Conservation (phyloP, 106 monocot species). For the Dendrobium huoshanense region DNA sequence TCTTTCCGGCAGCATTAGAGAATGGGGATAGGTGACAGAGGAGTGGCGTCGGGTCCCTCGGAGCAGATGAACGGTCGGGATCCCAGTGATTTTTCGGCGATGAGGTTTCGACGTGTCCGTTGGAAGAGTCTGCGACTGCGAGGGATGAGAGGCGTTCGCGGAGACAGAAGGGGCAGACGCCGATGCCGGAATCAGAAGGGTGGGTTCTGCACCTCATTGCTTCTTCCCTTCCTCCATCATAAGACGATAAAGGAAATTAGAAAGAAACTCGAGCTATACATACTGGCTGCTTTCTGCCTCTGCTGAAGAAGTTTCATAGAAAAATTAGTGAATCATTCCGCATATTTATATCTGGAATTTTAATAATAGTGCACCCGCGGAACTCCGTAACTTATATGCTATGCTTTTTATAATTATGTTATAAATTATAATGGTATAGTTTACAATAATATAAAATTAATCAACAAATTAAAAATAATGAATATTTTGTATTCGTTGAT, state of each 20-base stretch:
- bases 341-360: not conserved
- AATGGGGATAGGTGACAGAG: not conserved
- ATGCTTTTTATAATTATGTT: no score
- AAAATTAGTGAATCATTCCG: not conserved
- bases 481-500: no score
- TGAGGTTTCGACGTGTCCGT: not conserved
- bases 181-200: constrained; percentile 34
- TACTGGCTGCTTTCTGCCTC: not conserved
- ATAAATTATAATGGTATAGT: no score
- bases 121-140: constrained; percentile 21
- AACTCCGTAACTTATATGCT: not conserved
- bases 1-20: not conserved
- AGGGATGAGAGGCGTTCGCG: constrained; percentile 64
- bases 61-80: not conserved
- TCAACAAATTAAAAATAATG: no score
- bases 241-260: not conserved
- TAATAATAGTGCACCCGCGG: not conserved
- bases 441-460: no score
- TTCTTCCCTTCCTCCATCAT: not conserved
- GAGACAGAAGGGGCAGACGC: constrained; percentile 89
- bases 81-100: not conserved
- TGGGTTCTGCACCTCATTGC: constrained; percentile 66
- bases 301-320: not conserved
- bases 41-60: not conserved
- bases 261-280: not conserved